Base-by-base conservation (phyloP, 768 basidiomycete species). In the Calvatia gigantea region DNA sequence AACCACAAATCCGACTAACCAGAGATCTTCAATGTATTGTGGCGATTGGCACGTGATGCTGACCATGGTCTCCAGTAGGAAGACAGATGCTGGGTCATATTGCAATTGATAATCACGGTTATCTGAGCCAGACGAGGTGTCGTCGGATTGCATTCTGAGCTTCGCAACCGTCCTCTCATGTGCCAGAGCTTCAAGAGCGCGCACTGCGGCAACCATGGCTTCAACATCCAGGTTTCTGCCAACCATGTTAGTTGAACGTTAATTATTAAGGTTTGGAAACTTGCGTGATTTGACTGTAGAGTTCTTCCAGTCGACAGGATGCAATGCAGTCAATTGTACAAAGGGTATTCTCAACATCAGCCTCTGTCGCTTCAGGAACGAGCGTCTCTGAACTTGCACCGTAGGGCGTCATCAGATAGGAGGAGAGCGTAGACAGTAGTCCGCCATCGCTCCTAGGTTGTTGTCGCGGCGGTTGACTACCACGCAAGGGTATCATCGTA, bases 391-490 rank as follows among this genome's bases (percentile, higher is more conserved):
- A 75, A 61, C 82, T 87, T 21, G 80, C 64, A 14, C 83, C 82
- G 65, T 98, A 98, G 0, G 97, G 97, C 6, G 95, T 96, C 80
- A 99, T 87, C 60, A 99, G 79, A 69, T 99, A 99, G 0, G 92
- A 95, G 1, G 96, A 98, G 51, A 99, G 69, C 0, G 97, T 85
- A 7, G 95, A 98, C 12, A 99, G 76, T 17, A 99, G 74, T 17
- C 97, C 97, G n/a, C 89, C 91, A 55, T 98, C 96, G 46, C 75
- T 82, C 69, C 88, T 75, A 27, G 83, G 71, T 43, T 84, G 75
- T 41, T 82, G 71, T 45, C 83, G 81, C 27, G 82, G 76, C 1
- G 89, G 83, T 60, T 85, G 80, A 60, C 81, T 82, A 21, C 91
- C 84, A 58, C 88, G 85, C 41, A 98, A 77, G 23, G 97, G 96